Base-by-base conservation (phyloP, 192 early-diverging fungal species). In the Phycomyces nitens region DNA sequence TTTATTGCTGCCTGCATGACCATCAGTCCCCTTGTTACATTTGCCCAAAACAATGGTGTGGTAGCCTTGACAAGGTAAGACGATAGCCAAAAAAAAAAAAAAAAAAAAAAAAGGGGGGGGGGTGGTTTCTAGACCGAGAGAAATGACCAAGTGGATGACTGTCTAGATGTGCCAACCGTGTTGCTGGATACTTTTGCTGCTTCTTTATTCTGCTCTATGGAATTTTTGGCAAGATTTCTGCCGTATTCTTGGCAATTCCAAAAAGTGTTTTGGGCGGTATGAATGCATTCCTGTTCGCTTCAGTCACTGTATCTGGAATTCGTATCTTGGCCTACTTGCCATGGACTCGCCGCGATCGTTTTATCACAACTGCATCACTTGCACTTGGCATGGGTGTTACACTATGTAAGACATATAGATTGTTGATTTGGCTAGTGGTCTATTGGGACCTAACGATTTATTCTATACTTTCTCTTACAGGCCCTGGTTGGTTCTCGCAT, bases 1-100 rank as follows among this genome's bases (percentile, higher is more conserved):
- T 75, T 83, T 15, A 23, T 83, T 44, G 80, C 81, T 18, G 79
- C 81, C 0, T 64, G 77, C 29, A 77, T 82, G 66, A 82, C 81
- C 24, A 80, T 77, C 64, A 76, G 67, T 47, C 81, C 81, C 39
- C 58, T 82, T 49, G 75, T 79, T 24, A 80, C 78, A 14, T 83
- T 83, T 77, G 72, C 81, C 12, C 81, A 83, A 47, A 82, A 82
- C 50, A 82, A 82, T 23, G 80, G 80, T 34, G 75, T 82, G 34
- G 80, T 82, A 64, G 80, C 81, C 14, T 41, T 82, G 22, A 80
- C 81, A 6, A 66, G 80, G 71, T 78, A 72, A 34, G 29, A n/a
- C n/a, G n/a, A n/a, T n/a, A 7, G 29, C 7, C 7, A 34, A 5
- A 34, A 5, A 34, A 34, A 34, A 34, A 34, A 5, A 34, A 34